Base-by-base conservation (phyloP, 805 yeast genomes). In the Schwanniomyces sp. region DNA sequence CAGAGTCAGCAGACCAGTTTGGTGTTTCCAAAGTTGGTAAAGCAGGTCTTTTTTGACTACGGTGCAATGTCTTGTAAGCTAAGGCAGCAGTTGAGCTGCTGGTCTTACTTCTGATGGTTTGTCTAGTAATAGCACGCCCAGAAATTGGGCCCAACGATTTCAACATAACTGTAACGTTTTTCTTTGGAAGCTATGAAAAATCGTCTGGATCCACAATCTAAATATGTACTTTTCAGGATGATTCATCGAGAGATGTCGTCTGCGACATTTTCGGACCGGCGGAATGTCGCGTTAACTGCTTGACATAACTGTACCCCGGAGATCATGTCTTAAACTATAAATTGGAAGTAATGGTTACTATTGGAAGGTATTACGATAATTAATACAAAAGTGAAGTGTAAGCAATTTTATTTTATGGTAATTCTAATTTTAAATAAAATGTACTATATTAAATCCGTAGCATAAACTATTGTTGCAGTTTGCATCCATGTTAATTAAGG, bases 21-120 rank as follows among this genome's bases (percentile, higher is more conserved):
- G 98, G 97, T 11, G 96, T 84, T 54, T 91, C 97, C 55, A 91
- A 76, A 5, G 95, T 89, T 44, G 98, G 99, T 58, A 92, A 78
- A 30, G 96, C 87, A 34, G 98, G 98, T 65, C 91, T 83, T 58
- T 80, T 82, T 59, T 83, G 86, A 68, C 90, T 87, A 58, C 95
- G 85, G 68, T 91, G 96, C 55, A 91, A 75, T 28, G 89, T 86
- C 70, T 94, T 94, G 74, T 94, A 94, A 7, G 97, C 96, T 65
- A 94, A 74, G 7, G 98, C 98, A 18, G 97, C 83, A 5, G 97
- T 90, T 16, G 97, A 90, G 5, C 90, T 82, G 7, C 84, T 72
- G 45, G 54, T 55, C 47, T 59, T 60, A 17, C 52, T 47, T 47
- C 65, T 58, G 12, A 47, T 49, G 7, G 44, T 34, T 28, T 44